Evolutionary conservation across 208 protist genomes (phyloP), one percentile per base, ranked within the genome.

Genomic region (Leishmania tropica): DNA sequence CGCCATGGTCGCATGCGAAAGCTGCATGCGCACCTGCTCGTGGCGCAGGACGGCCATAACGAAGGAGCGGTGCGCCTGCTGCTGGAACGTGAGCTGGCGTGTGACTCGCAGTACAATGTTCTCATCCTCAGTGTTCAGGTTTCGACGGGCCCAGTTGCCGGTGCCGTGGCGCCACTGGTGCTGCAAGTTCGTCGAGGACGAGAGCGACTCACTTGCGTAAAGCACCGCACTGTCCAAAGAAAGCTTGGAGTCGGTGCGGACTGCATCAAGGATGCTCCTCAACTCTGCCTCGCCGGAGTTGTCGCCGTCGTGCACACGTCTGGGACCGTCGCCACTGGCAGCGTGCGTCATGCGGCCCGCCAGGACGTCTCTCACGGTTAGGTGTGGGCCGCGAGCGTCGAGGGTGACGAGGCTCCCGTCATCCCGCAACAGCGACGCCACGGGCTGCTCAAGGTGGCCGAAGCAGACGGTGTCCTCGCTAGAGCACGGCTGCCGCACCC

Each of bases 101-200:
- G 92, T 97, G 58, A 96, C 92, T 40, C 91, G 90, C 56, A 89
- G 73, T 15, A 97, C 81, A 47, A 97, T 90, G 83, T 93, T 95
- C 40, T 92, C 85, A 78, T 95, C 92, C 75, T 97, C 94, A 19
- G 85, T 42, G 75, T 95, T 88, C 19, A 95, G 81, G 75, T 97
- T 84, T 3, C 86, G 82, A 24, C 92, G 88, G 15, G 94, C 91
- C 94, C 94, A 97, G 85, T 96, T 96, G 47, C 87, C 84, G 45
- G 70, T 74, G 4, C 40, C 15, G 53, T 60, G 15, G 21, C 40
- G 2, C 10, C n/a, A 40, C 42, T 53, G 40, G 40, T 40, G 1
- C 19, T n/a, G n/a, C 37, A 51, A n/a, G 21, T 51, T 42, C 48
- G 42, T 3, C 8, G 75, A 15, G 67, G 62, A 28, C 37, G 72